phyloP scores from a whole-genome alignment of 306 rosid species.

The Pachyrhizus erosus region DNA sequence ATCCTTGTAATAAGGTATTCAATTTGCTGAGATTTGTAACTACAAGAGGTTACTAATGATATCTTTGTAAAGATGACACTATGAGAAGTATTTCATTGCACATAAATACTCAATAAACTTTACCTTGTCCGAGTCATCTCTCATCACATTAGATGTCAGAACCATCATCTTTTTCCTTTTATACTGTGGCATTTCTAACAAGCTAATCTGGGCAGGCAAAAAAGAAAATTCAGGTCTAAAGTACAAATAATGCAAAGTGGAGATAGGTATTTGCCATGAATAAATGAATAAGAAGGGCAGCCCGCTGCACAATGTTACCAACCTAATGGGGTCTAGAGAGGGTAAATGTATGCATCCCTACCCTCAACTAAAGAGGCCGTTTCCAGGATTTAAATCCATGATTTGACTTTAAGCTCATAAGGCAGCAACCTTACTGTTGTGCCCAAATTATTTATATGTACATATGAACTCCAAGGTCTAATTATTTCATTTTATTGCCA shows the following conservation, averaged over 20 bases:
- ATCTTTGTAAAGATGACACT: conserved; percentile 16
- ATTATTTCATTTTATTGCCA: conserved; percentile 22
- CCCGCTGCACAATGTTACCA: not conserved
- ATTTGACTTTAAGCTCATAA: not conserved
- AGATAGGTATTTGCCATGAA: not conserved
- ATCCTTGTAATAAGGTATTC: conserved; percentile 20
- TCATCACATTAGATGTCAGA: conserved; percentile 84
- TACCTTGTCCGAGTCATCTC: conserved; percentile 96
- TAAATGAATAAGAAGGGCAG: not conserved
- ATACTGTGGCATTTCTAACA: conserved; percentile 71
- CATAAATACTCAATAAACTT: conserved; percentile 14
- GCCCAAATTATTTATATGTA: not conserved
- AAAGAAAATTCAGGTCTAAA: conserved; percentile 23
- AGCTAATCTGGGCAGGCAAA: conserved; percentile 68
- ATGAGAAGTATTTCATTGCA: conserved; percentile 8
- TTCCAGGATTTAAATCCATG: not conserved
- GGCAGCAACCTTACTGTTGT: not conserved
- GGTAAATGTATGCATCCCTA: not conserved
- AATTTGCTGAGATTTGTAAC: conserved; percentile 11
- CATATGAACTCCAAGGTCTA: not conserved
- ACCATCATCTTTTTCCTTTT: conserved; percentile 72
- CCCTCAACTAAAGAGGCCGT: not conserved
- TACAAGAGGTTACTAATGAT: conserved; percentile 27
- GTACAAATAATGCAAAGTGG: not conserved
- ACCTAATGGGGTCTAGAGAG: not conserved